Base-by-base conservation (phyloP, 306 rosid genomes). In the Acacia crassicarpa region DNA sequence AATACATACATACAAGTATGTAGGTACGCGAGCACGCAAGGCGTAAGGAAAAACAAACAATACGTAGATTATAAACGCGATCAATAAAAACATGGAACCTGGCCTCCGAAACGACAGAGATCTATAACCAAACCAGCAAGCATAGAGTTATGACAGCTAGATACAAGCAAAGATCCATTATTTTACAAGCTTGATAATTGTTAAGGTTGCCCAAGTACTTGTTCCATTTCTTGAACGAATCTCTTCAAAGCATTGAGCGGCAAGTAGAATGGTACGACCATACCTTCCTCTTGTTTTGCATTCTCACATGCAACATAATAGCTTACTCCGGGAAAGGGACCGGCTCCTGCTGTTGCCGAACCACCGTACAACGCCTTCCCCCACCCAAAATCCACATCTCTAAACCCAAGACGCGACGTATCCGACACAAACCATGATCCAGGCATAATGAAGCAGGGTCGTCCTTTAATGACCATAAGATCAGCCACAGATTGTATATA, bases 371-470 rank as follows among this genome's bases (percentile, higher is more conserved):
- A 11, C 0, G 91, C 82, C 19, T 67, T 70, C 3, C 91, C 93
- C 93, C 93, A 89, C 1, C 97, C 95, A 33, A 86, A 91, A 68
- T 91, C 72, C 6, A 67, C 45, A 19, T 35, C 72, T 19, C 46
- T 67, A 4, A 67, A 35, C 25, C 72, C 71, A 16, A 16, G 4
- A 6, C 23, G 71, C 1, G 44, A 16, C 0, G 17, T 0, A 9
- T 38, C 0, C 0, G 48, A 67, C 30, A 67, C 16, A 9, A 35
- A 3, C 48, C 48, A 38, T 8, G 48, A 2, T 44, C 46, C n/a
- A 35, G 5, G 48, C 49, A 8, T 9, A 38, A 15, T 67, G 27
- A 67, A 67, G 30, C 15, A 20, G 27, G 73, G 27, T 19, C 48
- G 15, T 8, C 72, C 25, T 20, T 44, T 8, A 67, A 20, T 67